Conservation (phyloP, 2,329 filamentous ascomycete species). For the Colletotrichum tanaceti region DNA sequence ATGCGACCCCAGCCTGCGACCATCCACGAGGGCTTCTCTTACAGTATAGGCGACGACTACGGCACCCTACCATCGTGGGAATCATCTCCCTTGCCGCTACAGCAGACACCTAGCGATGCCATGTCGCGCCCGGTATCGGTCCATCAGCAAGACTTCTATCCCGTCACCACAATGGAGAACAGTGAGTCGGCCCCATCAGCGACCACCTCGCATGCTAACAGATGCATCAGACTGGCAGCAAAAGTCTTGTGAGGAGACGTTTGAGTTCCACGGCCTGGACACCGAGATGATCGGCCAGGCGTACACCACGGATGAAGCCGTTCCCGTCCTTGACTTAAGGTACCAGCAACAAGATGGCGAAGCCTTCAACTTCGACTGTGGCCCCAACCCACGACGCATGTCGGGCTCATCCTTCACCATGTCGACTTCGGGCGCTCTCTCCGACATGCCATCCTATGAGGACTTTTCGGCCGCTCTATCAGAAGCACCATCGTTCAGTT, state of each 20-base stretch:
- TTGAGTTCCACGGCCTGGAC: conserved; percentile 67
- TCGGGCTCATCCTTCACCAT: conserved; percentile 80
- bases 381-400: conserved; percentile 70
- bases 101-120: conserved; percentile 62
- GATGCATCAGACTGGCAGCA: conserved; percentile 55
- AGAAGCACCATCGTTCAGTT: conserved; percentile 74
- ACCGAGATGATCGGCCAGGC: conserved; percentile 72
- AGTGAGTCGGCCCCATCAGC: conserved; percentile 53
- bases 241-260: conserved; percentile 67
- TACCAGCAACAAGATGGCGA: conserved; percentile 65
- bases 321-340: conserved; percentile 71
- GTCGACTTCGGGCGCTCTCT: conserved; percentile 73
- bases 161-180: conserved; percentile 60
- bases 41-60: conserved; percentile 66
- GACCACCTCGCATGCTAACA: conserved; percentile 28
- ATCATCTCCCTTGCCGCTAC: conserved; percentile 63
- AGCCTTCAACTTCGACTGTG: conserved; percentile 61
- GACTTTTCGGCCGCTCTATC: conserved; percentile 75
- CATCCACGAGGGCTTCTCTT: conserved; percentile 71
- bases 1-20: conserved; percentile 66
- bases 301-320: conserved; percentile 71
- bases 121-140: conserved; percentile 67
- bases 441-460: conserved; percentile 77
- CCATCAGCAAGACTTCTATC: conserved; percentile 67
- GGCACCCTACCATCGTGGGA: conserved; percentile 68